Evolutionary conservation across 805 yeast species (phyloP).

Genomic region (Grigorovia humatica): DNA sequence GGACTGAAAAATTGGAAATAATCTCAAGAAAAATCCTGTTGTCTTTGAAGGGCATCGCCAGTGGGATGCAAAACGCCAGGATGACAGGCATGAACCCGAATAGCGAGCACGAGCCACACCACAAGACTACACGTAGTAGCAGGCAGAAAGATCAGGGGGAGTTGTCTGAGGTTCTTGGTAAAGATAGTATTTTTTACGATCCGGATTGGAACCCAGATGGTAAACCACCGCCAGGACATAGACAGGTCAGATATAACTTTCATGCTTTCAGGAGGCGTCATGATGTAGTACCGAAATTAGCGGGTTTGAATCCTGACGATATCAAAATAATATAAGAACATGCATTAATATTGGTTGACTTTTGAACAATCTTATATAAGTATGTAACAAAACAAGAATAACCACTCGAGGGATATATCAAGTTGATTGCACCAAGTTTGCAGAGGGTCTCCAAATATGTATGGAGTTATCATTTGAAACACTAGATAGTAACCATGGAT

Average conservation of each 20-base stretch:
- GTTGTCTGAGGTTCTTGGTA: slow-evolving; percentile 30
- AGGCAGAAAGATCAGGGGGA: neutral
- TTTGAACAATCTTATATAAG: neutral
- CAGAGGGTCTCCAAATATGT: slow-evolving; percentile 74
- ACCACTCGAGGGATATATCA: neutral
- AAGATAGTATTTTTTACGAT: slow-evolving; percentile 47
- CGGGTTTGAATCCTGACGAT: neutral
- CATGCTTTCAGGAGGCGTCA: slow-evolving; percentile 25
- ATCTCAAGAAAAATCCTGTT: too few relatives aligned
- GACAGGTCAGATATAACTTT: slow-evolving; percentile 22
- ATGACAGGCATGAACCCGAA: too few relatives aligned
- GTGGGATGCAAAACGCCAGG: too few relatives aligned
- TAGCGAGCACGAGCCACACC: too few relatives aligned
- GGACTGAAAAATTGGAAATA: too few relatives aligned
- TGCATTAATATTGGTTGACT: neutral
- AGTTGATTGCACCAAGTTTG: slow-evolving; percentile 22
- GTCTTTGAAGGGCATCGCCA: too few relatives aligned
- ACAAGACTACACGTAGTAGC: too few relatives aligned
- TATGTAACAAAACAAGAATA: neutral
- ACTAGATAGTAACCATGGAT: slow-evolving; percentile 59
- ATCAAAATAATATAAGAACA: too few relatives aligned
- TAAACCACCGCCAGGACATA: slow-evolving; percentile 33
- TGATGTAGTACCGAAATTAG: slow-evolving; percentile 3
- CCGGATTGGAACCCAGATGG: slow-evolving; percentile 60
- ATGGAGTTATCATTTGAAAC: slow-evolving; percentile 78